Evolutionary conservation across 2,329 filamentous ascomycete genomes (phyloP).

Genomic region (Chrysoporthe puriensis): DNA sequence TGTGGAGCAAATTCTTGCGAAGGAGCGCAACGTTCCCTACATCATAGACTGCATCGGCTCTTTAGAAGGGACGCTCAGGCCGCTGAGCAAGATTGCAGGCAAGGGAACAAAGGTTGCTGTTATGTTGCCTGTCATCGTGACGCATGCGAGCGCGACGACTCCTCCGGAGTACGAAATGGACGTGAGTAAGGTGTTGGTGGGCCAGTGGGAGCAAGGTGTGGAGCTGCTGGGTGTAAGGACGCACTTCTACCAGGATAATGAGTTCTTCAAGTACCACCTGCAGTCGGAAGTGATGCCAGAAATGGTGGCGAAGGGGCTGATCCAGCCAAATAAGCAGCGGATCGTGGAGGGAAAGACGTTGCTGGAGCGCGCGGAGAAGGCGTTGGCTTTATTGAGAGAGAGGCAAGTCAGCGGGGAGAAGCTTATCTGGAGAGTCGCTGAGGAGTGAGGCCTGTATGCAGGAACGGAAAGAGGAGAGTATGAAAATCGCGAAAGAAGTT

Average conservation of each 20-base stretch:
- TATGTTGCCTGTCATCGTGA: constrained; percentile 62
- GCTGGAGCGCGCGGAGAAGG: constrained; percentile 39
- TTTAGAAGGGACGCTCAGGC: constrained; percentile 49
- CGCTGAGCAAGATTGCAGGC: constrained; percentile 54
- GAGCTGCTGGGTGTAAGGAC: constrained; percentile 57
- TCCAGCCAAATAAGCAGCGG: constrained; percentile 47
- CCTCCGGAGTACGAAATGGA: constrained; percentile 60
- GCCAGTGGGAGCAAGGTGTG: constrained; percentile 57
- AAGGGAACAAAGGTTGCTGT: constrained; percentile 57
- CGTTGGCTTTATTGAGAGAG: constrained; percentile 33
- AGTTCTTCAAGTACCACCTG: constrained; percentile 57
- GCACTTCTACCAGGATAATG: constrained; percentile 59
- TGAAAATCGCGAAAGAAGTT: not conserved
- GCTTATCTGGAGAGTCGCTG: constrained; percentile 36
- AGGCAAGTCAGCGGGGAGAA: constrained; percentile 36
- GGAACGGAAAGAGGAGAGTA: not conserved
- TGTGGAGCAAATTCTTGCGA: constrained; percentile 40
- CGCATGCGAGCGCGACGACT: constrained; percentile 51
- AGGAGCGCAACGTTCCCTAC: constrained; percentile 42
- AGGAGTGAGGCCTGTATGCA: constrained; percentile 19
- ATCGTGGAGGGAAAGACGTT: constrained; percentile 49
- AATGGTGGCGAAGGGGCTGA: constrained; percentile 44
- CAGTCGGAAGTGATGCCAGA: constrained; percentile 59
- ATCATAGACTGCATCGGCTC: constrained; percentile 62
- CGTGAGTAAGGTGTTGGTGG: constrained; percentile 42